Evolutionary conservation across 2,329 filamentous ascomycete genomes (phyloP), one percentile per base, ranked within the genome.

Genomic region (Neobulgaria alba): DNA sequence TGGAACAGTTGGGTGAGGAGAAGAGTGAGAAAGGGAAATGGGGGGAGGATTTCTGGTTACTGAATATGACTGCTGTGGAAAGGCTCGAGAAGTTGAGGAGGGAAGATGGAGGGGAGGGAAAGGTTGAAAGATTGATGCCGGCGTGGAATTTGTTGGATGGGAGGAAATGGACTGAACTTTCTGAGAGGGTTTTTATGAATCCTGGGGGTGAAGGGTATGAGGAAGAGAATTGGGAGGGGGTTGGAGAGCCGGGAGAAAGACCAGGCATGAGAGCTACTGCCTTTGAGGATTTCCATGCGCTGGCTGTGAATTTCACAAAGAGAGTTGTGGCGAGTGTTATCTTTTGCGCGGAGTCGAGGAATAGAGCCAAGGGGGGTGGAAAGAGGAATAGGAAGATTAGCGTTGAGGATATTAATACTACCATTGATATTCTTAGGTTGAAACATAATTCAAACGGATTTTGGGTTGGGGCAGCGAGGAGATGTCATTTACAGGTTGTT

Each of bases 171-270:
- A 61, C 89, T 3, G 61, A 63, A 4, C 66, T 92, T 3, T 80
- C 83, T 0, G 67, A 73, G 33, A 66, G 67, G 1, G 53, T 89
- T 1, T 92, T 90, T 57, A 90, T 93, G 85, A 90, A 89, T 45
- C 52, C 64, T 16, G 67, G 65, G 45, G 70, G 71, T 10, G 59
- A 66, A 2, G n/a, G n/a, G n/a, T 65, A 73, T 31, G 63, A 68
- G 10, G 74, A 77, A 39, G 71, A 75, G 41, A 88, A 85, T 56
- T 93, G 85, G 85, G 67, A 65, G 23, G 68, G 66, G 29, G 53
- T 84, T 5, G 69, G 72, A 15, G 69, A 72, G n/a, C 33, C 38
- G 19, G 59, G 60, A 38, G 69, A 75, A 41, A 67, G 67, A 3
- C 88, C 88, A 0, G 77, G 82, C 0, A 75, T 95, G 16, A 79